These are phyloP conservation scores for Ensete ventricosum DNA, from an alignment of 176 grass and related monocot species.

Conservation along the genomic window DNA sequence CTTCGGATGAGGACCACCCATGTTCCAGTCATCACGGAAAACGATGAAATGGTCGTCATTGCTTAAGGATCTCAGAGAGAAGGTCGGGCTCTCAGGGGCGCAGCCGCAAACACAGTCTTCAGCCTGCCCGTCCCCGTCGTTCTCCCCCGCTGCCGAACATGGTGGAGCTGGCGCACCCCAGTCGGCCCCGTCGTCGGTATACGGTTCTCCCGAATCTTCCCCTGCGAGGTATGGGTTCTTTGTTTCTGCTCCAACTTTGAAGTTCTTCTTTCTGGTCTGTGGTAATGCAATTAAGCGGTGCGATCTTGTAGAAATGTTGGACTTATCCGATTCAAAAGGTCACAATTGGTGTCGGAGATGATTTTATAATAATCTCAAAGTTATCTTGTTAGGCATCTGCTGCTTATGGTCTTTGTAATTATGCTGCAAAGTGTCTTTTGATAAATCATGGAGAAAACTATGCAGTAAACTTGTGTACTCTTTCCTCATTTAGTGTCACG, in stretches of 20 bases:
- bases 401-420: background rate
- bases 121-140: constrained; percentile 24
- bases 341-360: background rate
- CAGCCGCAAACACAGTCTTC: constrained; percentile 25
- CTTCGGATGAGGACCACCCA: constrained; percentile 69
- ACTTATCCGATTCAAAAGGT: background rate
- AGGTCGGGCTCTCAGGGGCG: constrained; percentile 75
- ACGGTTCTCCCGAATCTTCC: constrained; percentile 38
- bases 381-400: background rate
- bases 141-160: constrained; percentile 24
- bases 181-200: constrained; percentile 26
- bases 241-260: background rate
- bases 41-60: constrained; percentile 99
- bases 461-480: background rate
- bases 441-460: too few species aligned
- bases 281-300: background rate
- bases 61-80: constrained; percentile 70
- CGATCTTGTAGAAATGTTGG: background rate
- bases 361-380: background rate
- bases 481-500: background rate
- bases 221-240: constrained; percentile 35
- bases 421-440: background rate
- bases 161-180: constrained; percentile 30
- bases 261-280: background rate
- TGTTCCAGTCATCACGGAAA: constrained; percentile 32